Conservation (phyloP, 345 rosid species). For the Eucalyptus cloeziana region DNA sequence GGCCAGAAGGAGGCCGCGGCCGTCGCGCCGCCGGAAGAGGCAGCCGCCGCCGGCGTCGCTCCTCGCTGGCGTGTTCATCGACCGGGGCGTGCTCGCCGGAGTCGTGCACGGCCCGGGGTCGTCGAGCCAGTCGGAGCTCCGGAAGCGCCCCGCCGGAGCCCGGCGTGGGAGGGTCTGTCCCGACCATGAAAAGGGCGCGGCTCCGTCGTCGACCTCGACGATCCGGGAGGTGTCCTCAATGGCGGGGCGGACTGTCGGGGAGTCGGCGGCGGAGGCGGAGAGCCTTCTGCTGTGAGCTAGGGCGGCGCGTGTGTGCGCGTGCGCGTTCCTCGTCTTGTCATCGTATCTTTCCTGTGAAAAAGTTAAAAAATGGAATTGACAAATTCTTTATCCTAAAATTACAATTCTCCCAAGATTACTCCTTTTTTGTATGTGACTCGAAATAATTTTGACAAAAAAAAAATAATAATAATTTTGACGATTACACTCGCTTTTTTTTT, state of each 20-base stretch:
- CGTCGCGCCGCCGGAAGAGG: not conserved
- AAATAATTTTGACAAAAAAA: not conserved
- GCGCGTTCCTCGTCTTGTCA: conserved; percentile 41
- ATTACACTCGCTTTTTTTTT: too few relatives aligned
- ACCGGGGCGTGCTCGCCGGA: not conserved
- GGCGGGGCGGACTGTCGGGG: not conserved
- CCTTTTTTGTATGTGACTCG: not conserved
- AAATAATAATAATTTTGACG: not conserved
- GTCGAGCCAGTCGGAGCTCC: not conserved
- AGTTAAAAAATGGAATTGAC: not conserved
- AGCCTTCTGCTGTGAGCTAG: conserved; percentile 43
- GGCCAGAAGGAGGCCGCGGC: not conserved
- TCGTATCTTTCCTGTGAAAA: conserved; percentile 39
- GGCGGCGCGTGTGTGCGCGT: not conserved
- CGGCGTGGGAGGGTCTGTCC: not conserved
- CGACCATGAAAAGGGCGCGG: not conserved
- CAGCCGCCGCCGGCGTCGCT: not conserved
- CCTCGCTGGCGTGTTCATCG: conserved; percentile 22
- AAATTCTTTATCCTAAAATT: not conserved
- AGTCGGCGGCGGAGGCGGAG: conserved; percentile 35
- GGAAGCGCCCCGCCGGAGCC: not conserved
- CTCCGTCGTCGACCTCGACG: conserved; percentile 58
- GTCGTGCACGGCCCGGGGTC: not conserved
- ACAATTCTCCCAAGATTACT: not conserved
- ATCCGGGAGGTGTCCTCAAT: conserved; percentile 48